Evolutionary conservation across 257 asterid species (phyloP).

Genomic region (Verbena officinalis): DNA sequence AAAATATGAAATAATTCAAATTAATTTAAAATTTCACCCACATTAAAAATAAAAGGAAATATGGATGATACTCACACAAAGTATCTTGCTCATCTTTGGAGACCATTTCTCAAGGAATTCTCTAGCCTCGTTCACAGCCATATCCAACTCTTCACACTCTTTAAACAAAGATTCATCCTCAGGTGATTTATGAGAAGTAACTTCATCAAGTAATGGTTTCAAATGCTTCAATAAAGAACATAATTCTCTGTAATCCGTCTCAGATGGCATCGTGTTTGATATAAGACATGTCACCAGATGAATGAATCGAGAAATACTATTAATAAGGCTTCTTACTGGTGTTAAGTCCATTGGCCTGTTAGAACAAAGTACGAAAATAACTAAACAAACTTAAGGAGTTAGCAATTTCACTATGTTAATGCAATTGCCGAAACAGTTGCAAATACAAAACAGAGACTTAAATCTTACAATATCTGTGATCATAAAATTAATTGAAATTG

Average conservation of each 20-base stretch:
- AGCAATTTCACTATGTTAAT: too few species aligned
- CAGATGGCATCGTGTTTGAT: conserved; percentile 64
- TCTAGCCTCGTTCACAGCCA: conserved; percentile 79
- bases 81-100: conserved; percentile 85
- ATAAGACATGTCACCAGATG: conserved; percentile 74
- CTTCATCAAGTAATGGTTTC: conserved; percentile 70
- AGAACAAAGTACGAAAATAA: conserved; percentile 20
- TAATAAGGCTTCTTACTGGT: conserved; percentile 73
- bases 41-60: too few species aligned
- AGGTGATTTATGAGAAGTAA: conserved; percentile 47
- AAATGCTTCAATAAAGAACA: conserved; percentile 67
- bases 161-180: conserved; percentile 49
- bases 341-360: conserved; percentile 79
- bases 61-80: conserved; percentile 68
- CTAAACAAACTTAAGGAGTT: neutral
- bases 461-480: too few species aligned
- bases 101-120: conserved; percentile 92
- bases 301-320: conserved; percentile 88
- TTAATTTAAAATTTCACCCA: too few species aligned
- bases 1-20: conserved; percentile 14
- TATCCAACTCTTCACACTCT: conserved; percentile 80
- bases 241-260: conserved; percentile 58
- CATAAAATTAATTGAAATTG: too few species aligned
- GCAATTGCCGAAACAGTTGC: too few species aligned
- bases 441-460: too few species aligned